Percentiles rank a stretch among this genome's conserved stretches.
Evolutionary conservation across 2,329 filamentous ascomycete species (phyloP).

Genomic region (Atkinsonella texensis): DNA sequence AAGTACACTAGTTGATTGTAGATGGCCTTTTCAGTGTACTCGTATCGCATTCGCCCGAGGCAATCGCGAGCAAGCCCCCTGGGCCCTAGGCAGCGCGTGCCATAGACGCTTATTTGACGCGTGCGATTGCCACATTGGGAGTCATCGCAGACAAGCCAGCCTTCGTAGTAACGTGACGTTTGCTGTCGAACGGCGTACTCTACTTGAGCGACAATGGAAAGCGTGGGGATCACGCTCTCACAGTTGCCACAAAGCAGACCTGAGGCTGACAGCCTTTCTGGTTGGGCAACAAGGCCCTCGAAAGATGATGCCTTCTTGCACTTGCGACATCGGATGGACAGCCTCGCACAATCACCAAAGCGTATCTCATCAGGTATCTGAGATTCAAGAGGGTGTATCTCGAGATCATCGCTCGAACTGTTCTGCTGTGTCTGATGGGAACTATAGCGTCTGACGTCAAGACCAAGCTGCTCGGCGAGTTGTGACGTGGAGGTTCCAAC

Average conservation of each 20-base stretch:
- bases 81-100: conserved; percentile 77
- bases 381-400: conserved; percentile 84
- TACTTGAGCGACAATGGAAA: conserved; percentile 75
- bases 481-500: conserved; percentile 81
- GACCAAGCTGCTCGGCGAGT: conserved; percentile 83
- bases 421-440: conserved; percentile 31
- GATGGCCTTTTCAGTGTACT: conserved; percentile 75
- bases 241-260: conserved; percentile 69
- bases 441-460: conserved; percentile 80
- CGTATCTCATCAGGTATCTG: conserved; percentile 87
- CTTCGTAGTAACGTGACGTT: conserved; percentile 80
- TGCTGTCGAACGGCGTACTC: conserved; percentile 72
- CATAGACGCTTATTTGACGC: conserved; percentile 86
- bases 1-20: conserved; percentile 95
- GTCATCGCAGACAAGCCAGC: conserved; percentile 85
- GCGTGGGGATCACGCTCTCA: conserved; percentile 47
- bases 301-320: conserved; percentile 66
- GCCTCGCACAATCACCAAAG: conserved; percentile 67
- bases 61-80: conserved; percentile 77
- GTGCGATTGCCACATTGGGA: conserved; percentile 76
- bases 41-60: conserved; percentile 76
- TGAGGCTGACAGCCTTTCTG: conserved; percentile 52
- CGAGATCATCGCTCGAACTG: conserved; percentile 44
- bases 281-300: conserved; percentile 55
- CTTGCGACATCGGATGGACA: conserved; percentile 67